These are phyloP conservation scores for Hydnomerulius pinastri DNA, from an alignment of 768 basidiomycete genomes.

Conservation along the genomic window DNA sequence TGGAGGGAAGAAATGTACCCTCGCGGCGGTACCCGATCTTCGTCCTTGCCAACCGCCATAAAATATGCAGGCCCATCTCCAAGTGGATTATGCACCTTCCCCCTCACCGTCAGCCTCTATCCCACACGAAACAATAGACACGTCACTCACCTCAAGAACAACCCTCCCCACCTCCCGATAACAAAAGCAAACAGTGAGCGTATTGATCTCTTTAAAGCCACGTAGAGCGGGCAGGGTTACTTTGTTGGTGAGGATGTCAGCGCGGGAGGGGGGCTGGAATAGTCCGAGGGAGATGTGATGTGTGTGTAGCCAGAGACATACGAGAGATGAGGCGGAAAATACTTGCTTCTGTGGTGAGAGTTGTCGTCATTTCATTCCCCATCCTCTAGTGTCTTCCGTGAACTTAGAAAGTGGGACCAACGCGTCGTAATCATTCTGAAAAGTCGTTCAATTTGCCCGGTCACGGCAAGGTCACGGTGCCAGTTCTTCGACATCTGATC, in stretches of 20 bases:
- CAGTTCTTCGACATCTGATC: no score
- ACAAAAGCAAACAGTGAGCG: conserved; percentile 67
- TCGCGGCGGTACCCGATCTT: conserved; percentile 38
- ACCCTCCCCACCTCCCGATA: conserved; percentile 47
- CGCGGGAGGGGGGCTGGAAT: conserved; percentile 10
- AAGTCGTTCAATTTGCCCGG: no score
- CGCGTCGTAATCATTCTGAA: no score
- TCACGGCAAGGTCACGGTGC: no score
- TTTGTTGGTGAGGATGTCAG: conserved; percentile 51
- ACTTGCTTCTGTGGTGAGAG: background rate
- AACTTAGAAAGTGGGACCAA: no score
- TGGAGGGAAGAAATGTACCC: conserved; percentile 36
- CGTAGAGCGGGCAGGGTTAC: conserved; percentile 67
- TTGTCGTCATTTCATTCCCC: background rate
- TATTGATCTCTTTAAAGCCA: conserved; percentile 72
- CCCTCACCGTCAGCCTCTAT: no score
- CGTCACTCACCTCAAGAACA: conserved; percentile 55
- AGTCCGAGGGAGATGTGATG: background rate
- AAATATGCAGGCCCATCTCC: conserved; percentile 67
- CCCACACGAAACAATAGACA: background rate
- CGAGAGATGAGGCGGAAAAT: background rate
- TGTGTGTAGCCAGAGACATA: background rate
- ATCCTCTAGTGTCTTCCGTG: no score
- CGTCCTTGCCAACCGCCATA: conserved; percentile 45
- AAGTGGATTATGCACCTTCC: conserved; percentile 76